Evolutionary conservation across 2,329 filamentous ascomycete species (phyloP).

Genomic region (Dactylellina sp.): DNA sequence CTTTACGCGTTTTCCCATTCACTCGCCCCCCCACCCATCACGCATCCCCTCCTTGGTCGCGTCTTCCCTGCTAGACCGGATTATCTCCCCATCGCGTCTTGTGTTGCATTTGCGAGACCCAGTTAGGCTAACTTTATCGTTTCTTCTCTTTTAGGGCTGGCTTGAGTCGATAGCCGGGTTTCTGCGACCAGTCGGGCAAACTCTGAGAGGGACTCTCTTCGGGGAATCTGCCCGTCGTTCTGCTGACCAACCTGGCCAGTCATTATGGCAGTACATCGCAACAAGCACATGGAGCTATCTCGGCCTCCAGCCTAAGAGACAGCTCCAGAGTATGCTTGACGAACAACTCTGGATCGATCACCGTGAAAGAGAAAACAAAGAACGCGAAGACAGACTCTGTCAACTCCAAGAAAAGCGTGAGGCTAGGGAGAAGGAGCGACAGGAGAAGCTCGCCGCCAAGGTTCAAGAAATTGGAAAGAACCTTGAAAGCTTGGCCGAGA

Average conservation of each 20-base stretch:
- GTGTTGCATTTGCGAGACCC: slow-evolving; percentile 4
- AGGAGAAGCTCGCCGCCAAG: slow-evolving; percentile 14
- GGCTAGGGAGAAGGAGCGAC: slow-evolving; percentile 11
- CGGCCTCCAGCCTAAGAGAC: slow-evolving; percentile 21
- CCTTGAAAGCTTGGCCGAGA: neutral
- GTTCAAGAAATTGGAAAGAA: slow-evolving; percentile 15
- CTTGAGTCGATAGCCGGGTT: slow-evolving; percentile 22
- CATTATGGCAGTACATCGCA: slow-evolving; percentile 38
- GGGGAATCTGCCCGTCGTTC: neutral
- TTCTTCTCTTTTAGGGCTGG: slow-evolving; percentile 27
- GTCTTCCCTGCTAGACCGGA: slow-evolving; percentile 15
- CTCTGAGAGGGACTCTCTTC: neutral
- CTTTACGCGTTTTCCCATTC: slow-evolving; percentile 52
- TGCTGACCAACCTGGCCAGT: neutral
- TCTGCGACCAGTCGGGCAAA: slow-evolving; percentile 16
- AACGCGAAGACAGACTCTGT: slow-evolving; percentile 7
- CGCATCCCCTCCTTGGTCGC: slow-evolving; percentile 21
- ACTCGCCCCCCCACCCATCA: slow-evolving; percentile 17
- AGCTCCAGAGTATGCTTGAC: slow-evolving; percentile 34
- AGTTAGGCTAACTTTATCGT: slow-evolving; percentile 4
- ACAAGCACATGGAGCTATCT: slow-evolving; percentile 23
- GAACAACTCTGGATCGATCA: slow-evolving; percentile 24
- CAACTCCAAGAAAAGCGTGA: slow-evolving; percentile 2
- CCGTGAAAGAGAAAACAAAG: slow-evolving; percentile 7
- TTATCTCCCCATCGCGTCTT: slow-evolving; percentile 10